Evolutionary conservation across 2,329 filamentous ascomycete genomes (phyloP).

Genomic region (Domatiomyces catenatus): DNA sequence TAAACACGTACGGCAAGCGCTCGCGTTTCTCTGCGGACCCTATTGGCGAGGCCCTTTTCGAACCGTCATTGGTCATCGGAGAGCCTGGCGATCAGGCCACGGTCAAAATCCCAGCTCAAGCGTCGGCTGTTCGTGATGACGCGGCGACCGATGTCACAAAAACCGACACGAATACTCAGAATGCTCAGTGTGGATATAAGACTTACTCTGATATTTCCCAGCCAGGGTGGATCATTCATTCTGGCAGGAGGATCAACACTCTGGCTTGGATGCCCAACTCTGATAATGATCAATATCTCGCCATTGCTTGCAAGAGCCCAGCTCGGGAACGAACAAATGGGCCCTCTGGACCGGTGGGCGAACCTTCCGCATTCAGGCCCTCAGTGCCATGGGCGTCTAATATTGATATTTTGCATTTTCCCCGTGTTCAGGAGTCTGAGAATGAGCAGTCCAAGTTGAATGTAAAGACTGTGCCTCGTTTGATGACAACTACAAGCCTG

Average conservation of each 20-base stretch:
- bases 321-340: constrained; percentile 17
- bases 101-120: constrained; percentile 27
- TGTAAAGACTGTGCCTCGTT: constrained; percentile 27
- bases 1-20: constrained; percentile 23
- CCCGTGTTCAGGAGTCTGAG: constrained; percentile 18
- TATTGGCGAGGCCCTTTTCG: not conserved
- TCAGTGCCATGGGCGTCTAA: constrained; percentile 33
- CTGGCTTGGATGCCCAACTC: constrained; percentile 33
- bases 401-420: constrained; percentile 46
- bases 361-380: constrained; percentile 35
- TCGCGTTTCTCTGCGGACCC: not conserved
- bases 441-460: constrained; percentile 27
- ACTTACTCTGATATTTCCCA: constrained; percentile 14
- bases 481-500: constrained; percentile 39
- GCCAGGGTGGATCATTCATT: constrained; percentile 40
- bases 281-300: constrained; percentile 40
- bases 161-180: constrained; percentile 4
- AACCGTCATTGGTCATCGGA: constrained; percentile 33
- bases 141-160: constrained; percentile 19
- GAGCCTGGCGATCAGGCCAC: constrained; percentile 28
- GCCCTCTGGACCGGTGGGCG: constrained; percentile 3
- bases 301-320: constrained; percentile 30
- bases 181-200: not conserved
- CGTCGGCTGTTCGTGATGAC: constrained; percentile 33
- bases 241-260: constrained; percentile 39